A percentile compares a stretch with the other conserved stretches of the same genome.
Evolutionary conservation across 202 grass and related monocot species (phyloP).

Genomic region (Hordeum pubiflorum): DNA sequence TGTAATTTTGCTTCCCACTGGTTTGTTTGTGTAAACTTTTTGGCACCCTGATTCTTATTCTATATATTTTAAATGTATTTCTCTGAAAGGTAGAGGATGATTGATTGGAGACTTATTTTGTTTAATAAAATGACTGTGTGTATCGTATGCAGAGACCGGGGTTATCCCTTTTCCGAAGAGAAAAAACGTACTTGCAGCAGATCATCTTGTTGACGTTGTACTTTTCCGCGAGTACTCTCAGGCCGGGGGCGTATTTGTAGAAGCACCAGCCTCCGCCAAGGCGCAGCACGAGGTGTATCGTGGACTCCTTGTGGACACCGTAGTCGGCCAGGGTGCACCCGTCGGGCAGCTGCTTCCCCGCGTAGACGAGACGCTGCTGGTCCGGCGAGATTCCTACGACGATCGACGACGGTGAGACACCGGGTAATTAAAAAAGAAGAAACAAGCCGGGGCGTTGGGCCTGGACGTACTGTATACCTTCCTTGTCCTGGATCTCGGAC

Average conservation of each 20-base stretch:
- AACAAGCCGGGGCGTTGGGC: neutral
- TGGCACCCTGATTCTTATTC: too few relatives aligned
- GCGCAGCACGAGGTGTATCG: neutral
- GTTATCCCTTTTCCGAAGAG: too few relatives aligned
- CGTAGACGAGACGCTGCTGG: too few relatives aligned
- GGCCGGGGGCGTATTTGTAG: neutral
- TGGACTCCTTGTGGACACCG: neutral
- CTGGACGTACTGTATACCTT: neutral
- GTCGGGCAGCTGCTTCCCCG: neutral
- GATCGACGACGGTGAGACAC: neutral
- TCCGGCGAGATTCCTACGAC: neutral
- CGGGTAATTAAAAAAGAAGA: neutral
- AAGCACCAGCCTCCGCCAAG: conserved; percentile 16
- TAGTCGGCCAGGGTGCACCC: neutral
- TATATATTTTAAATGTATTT: too few relatives aligned
- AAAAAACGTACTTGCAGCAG: conserved; percentile 35
- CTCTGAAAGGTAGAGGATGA: too few relatives aligned
- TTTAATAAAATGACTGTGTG: too few relatives aligned
- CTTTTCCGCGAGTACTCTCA: conserved; percentile 24
- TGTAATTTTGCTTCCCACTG: too few relatives aligned
- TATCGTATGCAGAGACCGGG: too few relatives aligned
- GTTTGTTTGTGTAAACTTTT: too few relatives aligned
- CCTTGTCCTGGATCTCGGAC: conserved; percentile 45
- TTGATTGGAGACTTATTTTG: too few relatives aligned
- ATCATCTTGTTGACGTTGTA: conserved; percentile 50